These are phyloP conservation scores for Penstemon davidsonii DNA, from an alignment of 257 asterid genomes.

Conservation along the genomic window DNA sequence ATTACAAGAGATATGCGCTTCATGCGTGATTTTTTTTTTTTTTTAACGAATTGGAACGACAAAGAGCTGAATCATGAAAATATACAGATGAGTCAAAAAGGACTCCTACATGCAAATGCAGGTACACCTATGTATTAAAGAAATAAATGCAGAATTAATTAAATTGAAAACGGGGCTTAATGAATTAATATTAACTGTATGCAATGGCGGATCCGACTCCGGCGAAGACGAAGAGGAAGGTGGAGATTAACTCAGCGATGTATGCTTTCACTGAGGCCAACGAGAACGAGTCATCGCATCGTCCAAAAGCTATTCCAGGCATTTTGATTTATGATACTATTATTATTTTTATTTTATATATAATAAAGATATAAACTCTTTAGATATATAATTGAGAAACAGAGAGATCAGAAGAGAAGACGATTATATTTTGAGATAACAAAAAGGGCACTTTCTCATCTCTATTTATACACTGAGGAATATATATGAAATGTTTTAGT, in stretches of 20 bases:
- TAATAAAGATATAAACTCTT: not conserved
- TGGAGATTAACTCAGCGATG: conserved; percentile 59
- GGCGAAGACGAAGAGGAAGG: conserved; percentile 59
- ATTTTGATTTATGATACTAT: conserved; percentile 14
- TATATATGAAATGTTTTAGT: too few relatives aligned
- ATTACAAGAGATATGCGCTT: too few relatives aligned
- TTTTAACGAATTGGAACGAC: too few relatives aligned
- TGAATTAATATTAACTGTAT: conserved; percentile 32
- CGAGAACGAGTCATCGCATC: conserved; percentile 48
- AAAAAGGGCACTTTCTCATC: not conserved
- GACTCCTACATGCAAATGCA: too few relatives aligned
- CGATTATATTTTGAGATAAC: conserved; percentile 8
- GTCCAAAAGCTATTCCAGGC: conserved; percentile 55
- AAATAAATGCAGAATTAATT: too few relatives aligned
- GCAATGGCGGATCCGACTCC: conserved; percentile 66
- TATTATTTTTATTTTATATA: not conserved
- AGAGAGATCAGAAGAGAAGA: not conserved
- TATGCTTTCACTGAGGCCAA: conserved; percentile 43
- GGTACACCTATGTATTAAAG: too few relatives aligned
- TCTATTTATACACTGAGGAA: conserved; percentile 31
- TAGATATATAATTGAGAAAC: not conserved
- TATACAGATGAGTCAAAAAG: too few relatives aligned
- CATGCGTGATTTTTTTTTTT: too few relatives aligned
- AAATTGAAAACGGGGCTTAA: too few relatives aligned
- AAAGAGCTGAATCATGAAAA: too few relatives aligned